These are phyloP conservation scores for Fusarium succisae DNA, from an alignment of 2,329 filamentous ascomycete genomes.

Conservation along the genomic window DNA sequence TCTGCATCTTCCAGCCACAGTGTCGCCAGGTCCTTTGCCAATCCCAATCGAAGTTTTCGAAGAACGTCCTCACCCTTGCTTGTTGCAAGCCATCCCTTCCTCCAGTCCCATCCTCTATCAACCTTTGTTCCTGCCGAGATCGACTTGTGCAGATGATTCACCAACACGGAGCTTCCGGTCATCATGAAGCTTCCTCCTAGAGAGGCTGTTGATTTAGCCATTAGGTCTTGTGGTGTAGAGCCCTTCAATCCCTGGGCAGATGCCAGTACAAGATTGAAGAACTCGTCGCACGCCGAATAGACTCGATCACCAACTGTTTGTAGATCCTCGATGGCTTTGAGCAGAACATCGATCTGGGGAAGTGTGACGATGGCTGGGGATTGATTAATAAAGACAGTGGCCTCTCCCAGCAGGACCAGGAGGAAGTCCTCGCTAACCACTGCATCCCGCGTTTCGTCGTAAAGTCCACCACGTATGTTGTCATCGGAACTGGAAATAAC, in stretches of 20 bases:
- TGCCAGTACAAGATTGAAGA: conserved; percentile 78
- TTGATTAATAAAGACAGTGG: conserved; percentile 77
- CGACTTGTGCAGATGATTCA: conserved; percentile 68
- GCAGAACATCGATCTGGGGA: conserved; percentile 76
- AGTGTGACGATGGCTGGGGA: conserved; percentile 66
- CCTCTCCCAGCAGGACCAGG: conserved; percentile 84
- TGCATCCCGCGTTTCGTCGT: conserved; percentile 80
- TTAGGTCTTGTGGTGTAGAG: conserved; percentile 71
- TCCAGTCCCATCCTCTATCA: conserved; percentile 80
- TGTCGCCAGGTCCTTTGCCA: conserved; percentile 78
- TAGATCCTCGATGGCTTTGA: conserved; percentile 82
- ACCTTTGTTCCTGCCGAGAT: conserved; percentile 63
- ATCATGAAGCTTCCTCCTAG: conserved; percentile 72
- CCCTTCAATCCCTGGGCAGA: conserved; percentile 71
- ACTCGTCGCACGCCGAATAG: conserved; percentile 79
- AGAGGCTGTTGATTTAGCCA: conserved; percentile 66
- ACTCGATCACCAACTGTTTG: conserved; percentile 79
- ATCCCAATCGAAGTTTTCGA: conserved; percentile 72
- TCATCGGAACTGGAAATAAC: conserved; percentile 88
- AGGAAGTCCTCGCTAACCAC: conserved; percentile 91
- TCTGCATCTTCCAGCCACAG: conserved; percentile 76
- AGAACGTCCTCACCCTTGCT: conserved; percentile 76
- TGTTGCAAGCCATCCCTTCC: conserved; percentile 75
- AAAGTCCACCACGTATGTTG: conserved; percentile 90
- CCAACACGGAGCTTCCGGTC: conserved; percentile 77